phyloP scores from a whole-genome alignment of 352 stramenopile genomes.

The Pythium phragmiticola region DNA sequence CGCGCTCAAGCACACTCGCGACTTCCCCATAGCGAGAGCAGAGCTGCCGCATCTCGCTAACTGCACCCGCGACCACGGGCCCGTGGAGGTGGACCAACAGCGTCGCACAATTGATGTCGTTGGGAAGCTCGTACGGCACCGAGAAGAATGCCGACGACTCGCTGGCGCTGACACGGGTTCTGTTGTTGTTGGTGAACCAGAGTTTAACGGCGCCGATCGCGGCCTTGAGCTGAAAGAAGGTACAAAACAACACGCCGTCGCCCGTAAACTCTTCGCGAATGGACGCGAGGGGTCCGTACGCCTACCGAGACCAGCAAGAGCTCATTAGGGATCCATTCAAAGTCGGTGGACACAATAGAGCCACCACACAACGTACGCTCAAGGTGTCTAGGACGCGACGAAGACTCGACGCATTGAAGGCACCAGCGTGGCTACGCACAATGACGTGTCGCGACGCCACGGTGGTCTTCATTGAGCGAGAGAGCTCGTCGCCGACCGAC shows the following conservation, averaged over 20 bases:
- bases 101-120: slow-evolving; percentile 63
- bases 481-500: slow-evolving; percentile 38
- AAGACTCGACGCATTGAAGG: slow-evolving; percentile 41
- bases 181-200: slow-evolving; percentile 35
- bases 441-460: slow-evolving; percentile 70
- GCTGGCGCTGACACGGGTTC: not conserved
- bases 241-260: slow-evolving; percentile 69
- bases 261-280: slow-evolving; percentile 46
- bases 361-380: slow-evolving; percentile 37
- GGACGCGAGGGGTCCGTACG: slow-evolving; percentile 56
- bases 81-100: slow-evolving; percentile 47
- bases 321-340: not conserved
- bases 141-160: slow-evolving; percentile 54
- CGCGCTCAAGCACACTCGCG: slow-evolving; percentile 58
- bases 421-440: slow-evolving; percentile 38
- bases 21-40: slow-evolving; percentile 73
- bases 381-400: slow-evolving; percentile 48
- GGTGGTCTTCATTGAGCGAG: slow-evolving; percentile 48
- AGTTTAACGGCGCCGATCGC: slow-evolving; percentile 57
- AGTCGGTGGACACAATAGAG: not conserved
- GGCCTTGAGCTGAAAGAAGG: slow-evolving; percentile 68
- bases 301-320: slow-evolving; percentile 31
- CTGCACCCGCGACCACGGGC: slow-evolving; percentile 17
- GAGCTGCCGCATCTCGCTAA: slow-evolving; percentile 56
- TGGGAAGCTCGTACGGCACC: slow-evolving; percentile 63